Evolutionary conservation across 1,139 yeast species (phyloP), one percentile per base, ranked within the genome.

Genomic region (Candida sanyaensis): DNA sequence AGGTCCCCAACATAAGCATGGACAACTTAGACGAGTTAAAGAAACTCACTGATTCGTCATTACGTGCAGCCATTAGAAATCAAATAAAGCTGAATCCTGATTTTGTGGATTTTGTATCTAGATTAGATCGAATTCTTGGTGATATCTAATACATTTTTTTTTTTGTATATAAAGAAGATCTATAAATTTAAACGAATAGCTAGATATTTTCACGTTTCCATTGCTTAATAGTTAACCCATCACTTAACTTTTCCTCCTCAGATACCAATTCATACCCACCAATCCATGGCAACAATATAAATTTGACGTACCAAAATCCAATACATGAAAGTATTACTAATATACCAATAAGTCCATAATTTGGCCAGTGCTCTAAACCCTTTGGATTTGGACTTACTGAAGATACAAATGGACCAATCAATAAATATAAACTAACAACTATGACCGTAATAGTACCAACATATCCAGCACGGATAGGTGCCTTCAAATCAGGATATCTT

Each of bases 171-270:
- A 34, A 34, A 21, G 38, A 33, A 9, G 34, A 31, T 33, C 17
- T 11, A 32, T 32, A 6, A 12, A 32, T 9, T 32, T 26, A 26
- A 26, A 17, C 21, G 21, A 17, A 17, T 17, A 17, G 21, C 9
- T 43, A 45, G 12, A n/a, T 37, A 31, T 43, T 44, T n/a, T 46
- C 37, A 37, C 53, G 54, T 21, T 41, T 46, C 89, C 89, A 84
- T 49, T 67, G 63, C 54, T 80, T 81, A 5, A 83, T 70, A 2
- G 67, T 67, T 43, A 84, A 62, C 0, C 89, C 89, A 61, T 84
- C 89, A 1, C 69, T 70, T 41, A 78, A 65, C 39, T 64, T 68
- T 11, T 63, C 55, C 1, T 65, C 69, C 49, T 71, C 77, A 10
- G 73, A 64, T 2, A 66, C 60, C 36, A 83, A 60, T 8, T 64